Percentiles rank a stretch among this genome's conserved stretches.
Evolutionary conservation across 1,139 yeast species (phyloP).

Genomic region (Geotrichum cucujoidarum): DNA sequence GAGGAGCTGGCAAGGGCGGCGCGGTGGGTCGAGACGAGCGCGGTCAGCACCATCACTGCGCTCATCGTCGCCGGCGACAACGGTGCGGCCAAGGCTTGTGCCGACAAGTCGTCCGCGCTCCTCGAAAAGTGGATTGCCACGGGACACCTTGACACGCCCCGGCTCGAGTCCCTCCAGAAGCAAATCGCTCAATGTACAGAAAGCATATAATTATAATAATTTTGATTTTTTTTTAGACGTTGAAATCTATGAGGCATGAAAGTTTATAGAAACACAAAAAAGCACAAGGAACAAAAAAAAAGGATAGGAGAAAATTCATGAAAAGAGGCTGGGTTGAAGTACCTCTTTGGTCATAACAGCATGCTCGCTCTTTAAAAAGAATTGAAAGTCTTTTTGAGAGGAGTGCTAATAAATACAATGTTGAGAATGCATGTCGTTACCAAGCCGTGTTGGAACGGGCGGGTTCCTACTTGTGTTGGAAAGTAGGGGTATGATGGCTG

Average conservation of each 20-base stretch:
- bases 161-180: neutral
- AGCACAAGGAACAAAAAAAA: neutral
- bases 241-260: too few relatives aligned
- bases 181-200: neutral
- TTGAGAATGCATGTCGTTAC: conserved; percentile 20
- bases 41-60: neutral
- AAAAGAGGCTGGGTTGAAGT: conserved; percentile 7
- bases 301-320: neutral
- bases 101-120: neutral
- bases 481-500: conserved; percentile 11
- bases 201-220: neutral
- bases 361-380: too few relatives aligned
- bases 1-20: neutral
- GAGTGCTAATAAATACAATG: conserved; percentile 12
- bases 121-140: neutral
- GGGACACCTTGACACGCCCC: neutral
- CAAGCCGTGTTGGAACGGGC: conserved; percentile 7
- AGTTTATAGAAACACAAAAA: neutral
- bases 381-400: too few relatives aligned
- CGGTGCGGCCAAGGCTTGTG: neutral
- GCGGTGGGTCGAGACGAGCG: neutral
- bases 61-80: neutral
- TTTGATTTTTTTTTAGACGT: neutral
- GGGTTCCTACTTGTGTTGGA: conserved; percentile 21
- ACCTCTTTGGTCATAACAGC: conserved; percentile 4